phyloP scores from a whole-genome alignment of 805 yeast species.

The Monosporozyma servazzii region DNA sequence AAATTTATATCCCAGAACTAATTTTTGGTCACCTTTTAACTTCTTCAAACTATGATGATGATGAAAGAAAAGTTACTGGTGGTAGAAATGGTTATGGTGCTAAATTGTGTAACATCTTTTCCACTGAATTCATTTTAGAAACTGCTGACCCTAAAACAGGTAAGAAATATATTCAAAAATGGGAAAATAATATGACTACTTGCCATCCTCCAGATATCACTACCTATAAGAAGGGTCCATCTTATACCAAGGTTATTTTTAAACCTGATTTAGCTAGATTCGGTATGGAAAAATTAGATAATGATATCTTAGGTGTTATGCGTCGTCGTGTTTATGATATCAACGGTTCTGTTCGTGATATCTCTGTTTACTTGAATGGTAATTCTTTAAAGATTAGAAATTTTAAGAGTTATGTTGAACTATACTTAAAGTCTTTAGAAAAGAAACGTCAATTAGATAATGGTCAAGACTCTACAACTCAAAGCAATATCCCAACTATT shows the following conservation, averaged over 20 bases:
- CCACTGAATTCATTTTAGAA: conserved; percentile 76
- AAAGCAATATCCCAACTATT: conserved; percentile 42
- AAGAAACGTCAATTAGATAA: conserved; percentile 34
- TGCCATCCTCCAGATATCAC: conserved; percentile 69
- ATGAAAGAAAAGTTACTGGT: conserved; percentile 92
- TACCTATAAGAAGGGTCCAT: conserved; percentile 43
- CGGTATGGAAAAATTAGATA: conserved; percentile 76
- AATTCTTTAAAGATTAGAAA: conserved; percentile 56
- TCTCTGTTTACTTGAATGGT: conserved; percentile 71
- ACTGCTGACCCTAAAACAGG: conserved; percentile 70
- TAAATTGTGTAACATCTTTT: conserved; percentile 90
- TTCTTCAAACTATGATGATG: conserved; percentile 91
- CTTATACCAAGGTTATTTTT: conserved; percentile 81
- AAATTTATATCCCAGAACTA: conserved; percentile 89
- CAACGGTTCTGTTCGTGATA: conserved; percentile 84
- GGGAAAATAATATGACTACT: conserved; percentile 80
- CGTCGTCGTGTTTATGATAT: conserved; percentile 91
- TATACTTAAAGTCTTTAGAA: conserved; percentile 73
- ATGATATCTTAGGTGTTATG: conserved; percentile 72
- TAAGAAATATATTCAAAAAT: conserved; percentile 64
- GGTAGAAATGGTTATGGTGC: conserved; percentile 99
- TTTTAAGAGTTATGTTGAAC: conserved; percentile 81
- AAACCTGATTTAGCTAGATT: conserved; percentile 80
- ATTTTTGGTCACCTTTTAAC: conserved; percentile 93
- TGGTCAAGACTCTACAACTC: conserved; percentile 28